Conservation (phyloP, 108 stramenopile genomes). For the Nitzschia putrida region DNA sequence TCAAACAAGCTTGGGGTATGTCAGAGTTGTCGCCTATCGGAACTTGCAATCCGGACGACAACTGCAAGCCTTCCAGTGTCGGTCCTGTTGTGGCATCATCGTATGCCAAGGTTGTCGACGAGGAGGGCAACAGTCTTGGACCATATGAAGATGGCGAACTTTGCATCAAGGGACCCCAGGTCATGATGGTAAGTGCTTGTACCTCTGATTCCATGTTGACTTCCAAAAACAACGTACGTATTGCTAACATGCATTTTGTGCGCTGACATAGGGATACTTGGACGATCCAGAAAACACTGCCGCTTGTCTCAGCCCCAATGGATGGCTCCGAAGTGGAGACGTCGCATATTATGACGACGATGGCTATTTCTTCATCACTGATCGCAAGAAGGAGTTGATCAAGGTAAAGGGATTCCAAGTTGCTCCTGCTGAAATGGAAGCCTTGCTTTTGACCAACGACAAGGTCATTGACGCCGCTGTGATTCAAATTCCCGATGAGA, state of each 20-base stretch:
- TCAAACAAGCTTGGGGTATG: slow-evolving; percentile 94
- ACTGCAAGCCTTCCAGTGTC: slow-evolving; percentile 46
- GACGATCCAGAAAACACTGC: slow-evolving; percentile 77
- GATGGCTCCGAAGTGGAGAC: slow-evolving; percentile 90
- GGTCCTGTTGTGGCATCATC: slow-evolving; percentile 73
- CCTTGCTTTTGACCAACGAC: slow-evolving; percentile 77
- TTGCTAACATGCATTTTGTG: too few species aligned
- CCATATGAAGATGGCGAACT: slow-evolving; percentile 83
- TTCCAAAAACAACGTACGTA: too few species aligned
- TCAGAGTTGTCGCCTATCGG: slow-evolving; percentile 78
- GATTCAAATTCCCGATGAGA: slow-evolving; percentile 77
- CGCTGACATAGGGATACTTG: slow-evolving; percentile 67
- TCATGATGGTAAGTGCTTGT: slow-evolving; percentile 52
- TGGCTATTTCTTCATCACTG: slow-evolving; percentile 85
- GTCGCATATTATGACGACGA: slow-evolving; percentile 86
- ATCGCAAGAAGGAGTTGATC: slow-evolving; percentile 93
- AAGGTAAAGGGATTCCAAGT: slow-evolving; percentile 93
- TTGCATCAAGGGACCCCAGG: slow-evolving; percentile 76
- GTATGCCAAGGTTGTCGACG: slow-evolving; percentile 79
- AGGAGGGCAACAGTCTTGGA: slow-evolving; percentile 62
- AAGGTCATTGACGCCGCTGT: slow-evolving; percentile 87
- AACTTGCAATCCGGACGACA: slow-evolving; percentile 62
- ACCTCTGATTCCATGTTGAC: too few species aligned
- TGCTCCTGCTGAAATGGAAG: slow-evolving; percentile 94
- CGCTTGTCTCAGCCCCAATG: slow-evolving; percentile 70